phyloP scores from a whole-genome alignment of 176 grass and related monocot species.

The Calamus simplicifolius region DNA sequence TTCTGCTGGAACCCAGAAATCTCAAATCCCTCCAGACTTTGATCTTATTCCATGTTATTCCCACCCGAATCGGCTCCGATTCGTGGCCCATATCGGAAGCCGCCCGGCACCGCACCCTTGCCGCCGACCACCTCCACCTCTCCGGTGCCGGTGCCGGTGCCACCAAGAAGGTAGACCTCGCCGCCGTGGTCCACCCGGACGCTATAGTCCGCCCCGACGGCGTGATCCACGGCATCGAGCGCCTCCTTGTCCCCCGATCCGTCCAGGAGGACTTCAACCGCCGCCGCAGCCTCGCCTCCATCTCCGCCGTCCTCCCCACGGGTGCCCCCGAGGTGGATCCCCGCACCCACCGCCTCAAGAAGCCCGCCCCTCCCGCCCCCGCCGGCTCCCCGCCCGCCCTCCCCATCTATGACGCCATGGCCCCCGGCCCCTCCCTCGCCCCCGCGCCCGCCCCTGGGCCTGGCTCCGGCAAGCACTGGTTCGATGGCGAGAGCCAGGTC shows the following conservation, averaged over 20 bases:
- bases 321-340: constrained; percentile 71
- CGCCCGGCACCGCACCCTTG: constrained; percentile 32
- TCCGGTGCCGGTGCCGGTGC: not conserved
- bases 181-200: constrained; percentile 28
- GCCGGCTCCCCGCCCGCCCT: constrained; percentile 41
- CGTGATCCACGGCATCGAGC: constrained; percentile 65
- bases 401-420: constrained; percentile 58
- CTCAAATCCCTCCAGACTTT: constrained; percentile 45
- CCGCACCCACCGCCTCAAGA: constrained; percentile 63
- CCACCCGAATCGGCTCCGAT: constrained; percentile 20
- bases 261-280: constrained; percentile 90
- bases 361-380: constrained; percentile 42
- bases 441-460: constrained; percentile 39
- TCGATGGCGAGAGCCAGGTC: constrained; percentile 79
- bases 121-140: constrained; percentile 41
- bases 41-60: constrained; percentile 64
- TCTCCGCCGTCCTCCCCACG: constrained; percentile 43
- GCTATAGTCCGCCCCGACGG: constrained; percentile 50
- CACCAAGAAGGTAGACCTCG: constrained; percentile 19
- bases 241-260: constrained; percentile 43
- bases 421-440: constrained; percentile 46
- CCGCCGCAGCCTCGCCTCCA: constrained; percentile 54
- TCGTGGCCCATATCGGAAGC: not conserved
- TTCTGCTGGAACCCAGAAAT: constrained; percentile 83
- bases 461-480: constrained; percentile 47